phyloP scores from a whole-genome alignment of 164 flowering plant genomes.

The Vitis rotundifolia region DNA sequence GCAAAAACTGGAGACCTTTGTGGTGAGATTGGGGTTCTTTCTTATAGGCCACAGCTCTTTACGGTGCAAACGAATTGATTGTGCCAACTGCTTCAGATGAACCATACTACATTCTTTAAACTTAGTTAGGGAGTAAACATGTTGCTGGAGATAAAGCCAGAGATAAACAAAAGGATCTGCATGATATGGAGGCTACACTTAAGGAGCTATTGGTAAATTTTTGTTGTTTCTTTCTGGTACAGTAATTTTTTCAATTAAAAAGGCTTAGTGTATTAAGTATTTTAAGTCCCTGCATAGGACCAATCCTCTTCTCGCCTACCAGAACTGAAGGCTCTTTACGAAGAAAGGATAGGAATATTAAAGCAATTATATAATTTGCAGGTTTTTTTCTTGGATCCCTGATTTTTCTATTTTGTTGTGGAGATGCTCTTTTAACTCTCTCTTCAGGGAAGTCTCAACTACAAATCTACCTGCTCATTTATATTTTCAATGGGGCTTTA shows the following conservation, averaged over 20 bases:
- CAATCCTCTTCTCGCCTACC: constrained; percentile 54
- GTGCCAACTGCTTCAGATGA: constrained; percentile 76
- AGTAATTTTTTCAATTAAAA: constrained; percentile 1
- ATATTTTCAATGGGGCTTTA: constrained; percentile 14
- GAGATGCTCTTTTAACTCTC: not conserved
- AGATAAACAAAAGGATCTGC: constrained; percentile 73
- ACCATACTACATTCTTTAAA: constrained; percentile 78
- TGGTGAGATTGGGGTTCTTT: constrained; percentile 97
- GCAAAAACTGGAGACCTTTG: constrained; percentile 66
- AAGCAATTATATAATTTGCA: constrained; percentile 55
- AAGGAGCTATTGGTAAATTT: constrained; percentile 66
- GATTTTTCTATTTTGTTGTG: not conserved
- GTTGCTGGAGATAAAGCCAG: constrained; percentile 49
- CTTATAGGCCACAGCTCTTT: constrained; percentile 88
- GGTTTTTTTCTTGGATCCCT: constrained; percentile 41
- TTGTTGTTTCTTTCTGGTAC: constrained; percentile 1
- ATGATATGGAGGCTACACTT: constrained; percentile 70
- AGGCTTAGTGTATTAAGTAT: constrained; percentile 6
- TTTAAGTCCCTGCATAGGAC: constrained; percentile 45
- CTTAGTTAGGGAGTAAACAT: constrained; percentile 62
- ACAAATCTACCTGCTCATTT: not conserved
- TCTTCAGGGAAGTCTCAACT: not conserved
- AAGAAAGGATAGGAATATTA: constrained; percentile 62
- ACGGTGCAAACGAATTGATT: constrained; percentile 83
- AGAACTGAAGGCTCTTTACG: constrained; percentile 69